A percentile compares a stretch with the other conserved stretches of the same genome.
Conservation (phyloP, 768 basidiomycete genomes). For the Lentinula edodes region DNA sequence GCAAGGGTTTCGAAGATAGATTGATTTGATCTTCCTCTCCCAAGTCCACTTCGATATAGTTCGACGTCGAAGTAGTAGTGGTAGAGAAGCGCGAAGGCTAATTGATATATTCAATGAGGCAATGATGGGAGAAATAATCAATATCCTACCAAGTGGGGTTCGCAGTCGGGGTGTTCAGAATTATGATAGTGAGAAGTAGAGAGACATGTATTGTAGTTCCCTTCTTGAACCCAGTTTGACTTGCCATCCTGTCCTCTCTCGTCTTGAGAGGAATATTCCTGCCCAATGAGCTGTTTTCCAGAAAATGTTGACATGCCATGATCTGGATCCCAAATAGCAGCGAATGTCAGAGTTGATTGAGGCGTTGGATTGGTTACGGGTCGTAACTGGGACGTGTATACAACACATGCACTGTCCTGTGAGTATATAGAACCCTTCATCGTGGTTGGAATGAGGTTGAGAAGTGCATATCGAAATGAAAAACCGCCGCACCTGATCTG, state of each 20-base stretch:
- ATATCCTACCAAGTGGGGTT: constrained; percentile 10
- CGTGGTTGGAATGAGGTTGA: neutral
- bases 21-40: neutral
- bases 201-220: neutral
- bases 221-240: neutral
- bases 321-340: constrained; percentile 43
- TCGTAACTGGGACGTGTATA: neutral
- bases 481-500: constrained; percentile 1
- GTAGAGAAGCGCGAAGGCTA: constrained; percentile 28
- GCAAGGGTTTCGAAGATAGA: neutral
- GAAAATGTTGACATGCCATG: constrained; percentile 47
- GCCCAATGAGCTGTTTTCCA: constrained; percentile 32
- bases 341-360: constrained; percentile 44
- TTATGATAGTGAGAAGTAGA: constrained; percentile 1
- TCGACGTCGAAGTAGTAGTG: constrained; percentile 28
- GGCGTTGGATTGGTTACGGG: constrained; percentile 13
- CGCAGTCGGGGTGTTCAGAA: constrained; percentile 11
- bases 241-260: neutral
- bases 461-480: neutral
- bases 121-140: neutral
- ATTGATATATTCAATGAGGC: constrained; percentile 2
- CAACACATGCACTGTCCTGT: constrained; percentile 7
- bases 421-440: constrained; percentile 8
- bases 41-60: constrained; percentile 16
- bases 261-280: neutral